Base-by-base conservation (phyloP, 2,329 filamentous ascomycete species). In the Stagonosporopsis rhizophila region DNA sequence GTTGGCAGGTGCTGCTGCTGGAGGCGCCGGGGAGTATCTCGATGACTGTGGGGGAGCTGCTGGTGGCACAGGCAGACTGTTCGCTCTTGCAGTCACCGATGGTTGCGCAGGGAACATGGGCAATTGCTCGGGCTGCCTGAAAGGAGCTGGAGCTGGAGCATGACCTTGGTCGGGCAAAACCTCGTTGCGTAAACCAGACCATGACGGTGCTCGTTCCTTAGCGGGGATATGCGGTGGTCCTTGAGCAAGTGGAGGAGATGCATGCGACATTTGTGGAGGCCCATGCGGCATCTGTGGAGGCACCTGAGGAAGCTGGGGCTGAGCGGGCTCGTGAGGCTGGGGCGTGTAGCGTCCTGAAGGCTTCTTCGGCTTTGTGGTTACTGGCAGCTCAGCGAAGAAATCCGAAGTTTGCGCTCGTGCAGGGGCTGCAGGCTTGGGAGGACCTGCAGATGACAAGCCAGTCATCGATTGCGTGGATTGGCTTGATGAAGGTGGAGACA, bases 321-420 rank as follows among this genome's bases (percentile, higher is more conserved):
- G 71, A 20, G 66, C 65, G 17, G 69, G 62, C 8, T 60, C 45
- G 14, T 59, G 59, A 15, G 68, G 73, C 28, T 75, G 74, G n/a
- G 76, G 74, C 19, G 75, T 75, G 52, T 77, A 76, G 44, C 75
- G 69, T 42, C 75, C 71, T 14, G 75, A 66, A n/a, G 72, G 65
- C 45, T 66, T 75, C 15, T 67, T 75, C 15, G 78, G 74, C 58
- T 80, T 81, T 0, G 75, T 65, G 0, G 74, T 71, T 11, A 81
- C 63, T 19, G 80, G 80, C 5, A 83, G 67, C 55, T 83, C 81
- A 19, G 75, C 80, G 51, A 83, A 82, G 66, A 83, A 82, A 11
- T 78, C 78, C 52, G 62, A 75, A 4, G 71, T 74, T 32, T 59
- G 56, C 9, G 70, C 58, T 45, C 68, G 75, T 9, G 68, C 62